Percentiles rank a stretch among this genome's conserved stretches.
These are phyloP conservation scores for Cercospora sesami DNA, from an alignment of 2,329 filamentous ascomycete species.

Conservation along the genomic window DNA sequence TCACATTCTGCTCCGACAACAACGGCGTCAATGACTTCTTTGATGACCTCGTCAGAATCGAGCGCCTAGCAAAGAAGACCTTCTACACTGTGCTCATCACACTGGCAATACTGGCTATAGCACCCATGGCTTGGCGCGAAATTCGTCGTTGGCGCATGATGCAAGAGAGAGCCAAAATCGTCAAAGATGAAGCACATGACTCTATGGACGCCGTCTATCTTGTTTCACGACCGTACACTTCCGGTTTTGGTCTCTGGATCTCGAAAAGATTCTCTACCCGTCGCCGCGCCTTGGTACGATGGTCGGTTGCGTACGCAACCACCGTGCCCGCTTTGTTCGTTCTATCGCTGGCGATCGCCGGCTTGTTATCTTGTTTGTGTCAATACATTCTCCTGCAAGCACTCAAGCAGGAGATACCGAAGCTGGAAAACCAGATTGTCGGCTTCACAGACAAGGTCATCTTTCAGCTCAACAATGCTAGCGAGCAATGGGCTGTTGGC, in stretches of 20 bases:
- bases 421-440: constrained; percentile 70
- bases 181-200: constrained; percentile 68
- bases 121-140: constrained; percentile 79
- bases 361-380: constrained; percentile 77
- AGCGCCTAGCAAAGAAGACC: constrained; percentile 67
- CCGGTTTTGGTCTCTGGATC: constrained; percentile 68
- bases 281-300: constrained; percentile 72
- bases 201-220: constrained; percentile 88
- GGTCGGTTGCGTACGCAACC: constrained; percentile 85
- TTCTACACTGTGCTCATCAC: constrained; percentile 74
- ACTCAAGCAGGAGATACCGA: constrained; percentile 74
- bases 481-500: constrained; percentile 71
- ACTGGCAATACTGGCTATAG: constrained; percentile 69
- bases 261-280: constrained; percentile 64
- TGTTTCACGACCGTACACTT: constrained; percentile 75
- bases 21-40: constrained; percentile 84
- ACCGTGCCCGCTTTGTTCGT: constrained; percentile 83
- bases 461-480: constrained; percentile 68
- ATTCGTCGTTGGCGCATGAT: constrained; percentile 73
- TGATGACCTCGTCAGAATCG: constrained; percentile 64
- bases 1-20: constrained; percentile 88
- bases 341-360: constrained; percentile 76
- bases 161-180: constrained; percentile 66
- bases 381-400: constrained; percentile 75
- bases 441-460: constrained; percentile 79